Conservation (phyloP, 495 filamentous ascomycete species). For the Daldinia bambusicola region DNA sequence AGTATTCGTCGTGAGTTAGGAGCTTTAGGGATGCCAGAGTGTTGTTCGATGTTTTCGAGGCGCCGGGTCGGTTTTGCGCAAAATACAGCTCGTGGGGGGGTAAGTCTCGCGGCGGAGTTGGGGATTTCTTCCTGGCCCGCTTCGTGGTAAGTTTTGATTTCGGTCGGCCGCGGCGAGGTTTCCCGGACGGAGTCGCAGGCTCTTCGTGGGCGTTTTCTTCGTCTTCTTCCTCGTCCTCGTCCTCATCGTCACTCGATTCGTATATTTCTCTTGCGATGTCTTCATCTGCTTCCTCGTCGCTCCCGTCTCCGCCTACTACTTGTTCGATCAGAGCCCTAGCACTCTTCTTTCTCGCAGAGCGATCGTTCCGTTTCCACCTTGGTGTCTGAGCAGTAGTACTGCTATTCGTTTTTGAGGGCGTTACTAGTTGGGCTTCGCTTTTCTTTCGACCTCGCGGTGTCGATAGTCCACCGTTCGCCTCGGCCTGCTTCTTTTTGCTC, state of each 20-base stretch:
- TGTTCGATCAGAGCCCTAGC: constrained; percentile 76
- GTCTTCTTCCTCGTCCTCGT: constrained; percentile 56
- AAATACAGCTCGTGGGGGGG: constrained; percentile 93
- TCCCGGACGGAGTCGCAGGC: constrained; percentile 49
- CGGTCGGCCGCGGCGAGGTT: constrained; percentile 47
- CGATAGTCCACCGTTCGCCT: constrained; percentile 20
- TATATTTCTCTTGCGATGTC: constrained; percentile 78
- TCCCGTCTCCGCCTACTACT: constrained; percentile 68
- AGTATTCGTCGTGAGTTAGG: constrained; percentile 92
- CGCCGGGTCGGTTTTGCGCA: constrained; percentile 85
- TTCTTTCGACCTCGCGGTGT: constrained; percentile 50
- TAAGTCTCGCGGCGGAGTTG: constrained; percentile 81
- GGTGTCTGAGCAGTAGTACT: constrained; percentile 58
- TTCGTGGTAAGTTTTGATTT: constrained; percentile 53
- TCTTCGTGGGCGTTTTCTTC: constrained; percentile 53
- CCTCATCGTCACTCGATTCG: constrained; percentile 63
- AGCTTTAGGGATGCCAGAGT: constrained; percentile 78
- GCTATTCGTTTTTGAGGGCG: constrained; percentile 50
- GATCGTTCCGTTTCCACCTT: constrained; percentile 68
- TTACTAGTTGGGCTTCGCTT: constrained; percentile 41
- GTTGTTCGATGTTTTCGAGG: constrained; percentile 85
- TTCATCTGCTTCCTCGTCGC: constrained; percentile 79
- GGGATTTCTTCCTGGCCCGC: constrained; percentile 70
- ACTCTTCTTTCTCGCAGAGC: constrained; percentile 88
- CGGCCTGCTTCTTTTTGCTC: constrained; percentile 29